Conservation (phyloP, 495 filamentous ascomycete genomes). For the Hypoxylon rickii region DNA sequence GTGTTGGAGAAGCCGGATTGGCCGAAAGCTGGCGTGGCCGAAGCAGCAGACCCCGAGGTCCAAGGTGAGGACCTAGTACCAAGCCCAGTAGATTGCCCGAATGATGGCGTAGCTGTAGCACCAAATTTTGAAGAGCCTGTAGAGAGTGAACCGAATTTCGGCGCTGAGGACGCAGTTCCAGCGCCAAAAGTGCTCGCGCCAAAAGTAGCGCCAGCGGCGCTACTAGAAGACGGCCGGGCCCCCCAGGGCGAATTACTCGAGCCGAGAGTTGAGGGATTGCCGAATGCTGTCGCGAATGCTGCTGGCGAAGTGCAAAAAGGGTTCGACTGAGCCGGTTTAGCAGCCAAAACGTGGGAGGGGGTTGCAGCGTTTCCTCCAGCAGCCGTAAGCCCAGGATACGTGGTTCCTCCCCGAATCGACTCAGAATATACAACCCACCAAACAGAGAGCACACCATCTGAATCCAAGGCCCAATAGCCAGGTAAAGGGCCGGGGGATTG, state of each 20-base stretch:
- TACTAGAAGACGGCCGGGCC: slow-evolving; percentile 22
- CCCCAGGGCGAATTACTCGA: slow-evolving; percentile 50
- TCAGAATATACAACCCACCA: slow-evolving; percentile 95
- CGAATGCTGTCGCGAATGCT: slow-evolving; percentile 39
- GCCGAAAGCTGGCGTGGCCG: slow-evolving; percentile 45
- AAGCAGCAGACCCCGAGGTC: slow-evolving; percentile 40
- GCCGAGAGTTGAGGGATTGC: slow-evolving; percentile 44
- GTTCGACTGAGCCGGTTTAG: slow-evolving; percentile 39
- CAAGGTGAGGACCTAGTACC: slow-evolving; percentile 47
- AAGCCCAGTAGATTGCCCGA: slow-evolving; percentile 55
- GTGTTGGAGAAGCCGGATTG: slow-evolving; percentile 41
- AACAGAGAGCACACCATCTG: slow-evolving; percentile 79
- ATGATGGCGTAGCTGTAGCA: slow-evolving; percentile 46
- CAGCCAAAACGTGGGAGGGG: slow-evolving; percentile 29
- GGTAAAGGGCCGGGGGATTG: slow-evolving; percentile 81
- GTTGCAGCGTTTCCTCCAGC: slow-evolving; percentile 37
- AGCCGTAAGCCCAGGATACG: slow-evolving; percentile 70
- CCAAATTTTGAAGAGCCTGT: slow-evolving; percentile 44
- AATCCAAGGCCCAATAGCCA: slow-evolving; percentile 81
- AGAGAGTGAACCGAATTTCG: slow-evolving; percentile 46
- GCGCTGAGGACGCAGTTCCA: slow-evolving; percentile 55
- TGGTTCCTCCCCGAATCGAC: slow-evolving; percentile 71
- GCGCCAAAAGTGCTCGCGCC: slow-evolving; percentile 46
- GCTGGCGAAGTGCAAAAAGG: slow-evolving; percentile 32
- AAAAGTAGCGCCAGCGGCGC: slow-evolving; percentile 42